Base-by-base conservation (phyloP, 176 grass and related monocot genomes). In the Echinochloa phyllopogon region DNA sequence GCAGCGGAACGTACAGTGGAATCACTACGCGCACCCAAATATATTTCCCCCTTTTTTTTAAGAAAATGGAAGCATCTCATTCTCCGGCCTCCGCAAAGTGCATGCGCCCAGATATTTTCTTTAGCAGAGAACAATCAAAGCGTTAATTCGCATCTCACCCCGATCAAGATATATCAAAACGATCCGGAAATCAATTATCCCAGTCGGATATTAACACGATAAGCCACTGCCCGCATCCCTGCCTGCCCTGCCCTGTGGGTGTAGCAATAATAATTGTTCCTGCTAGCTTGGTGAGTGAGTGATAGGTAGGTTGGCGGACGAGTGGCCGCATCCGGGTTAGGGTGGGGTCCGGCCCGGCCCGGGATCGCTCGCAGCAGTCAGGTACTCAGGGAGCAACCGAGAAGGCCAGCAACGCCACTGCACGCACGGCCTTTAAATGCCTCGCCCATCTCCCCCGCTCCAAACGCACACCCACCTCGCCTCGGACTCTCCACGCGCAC, bases 381-480 rank as follows among this genome's bases (percentile, higher is more conserved):
- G n/a, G n/a, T 2, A 33, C 29, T 1, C 29, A 33, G 29, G 29
- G 29, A 33, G 29, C 29, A 33, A 33, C 29, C 8, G 66, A 17
- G n/a, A n/a, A n/a, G n/a, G 21, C 56, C 2, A 21, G 56, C 56
- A 24, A 23, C 17, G 39, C 52, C 64, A n/a, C n/a, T n/a, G n/a
- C n/a, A 55, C 65, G 49, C 74, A 27, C 37, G 69, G 68, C 85
- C 82, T 90, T 82, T 80, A 85, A 82, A 90, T 87, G 74, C 84
- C 16, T 47, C 41, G 3, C 81, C 81, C 29, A 37, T 37, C 37
- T 62, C 43, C 50, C 37, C 57, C 79, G 21, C 82, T 74, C 76
- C 68, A 39, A 74, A 78, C 80, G 84, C 74, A 25, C 55, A 76
- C 84, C 80, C 42, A 77, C 72, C 74, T 25, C 76, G 61, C 75